Conservation (phyloP, 2,329 filamentous ascomycete species). For the Apiospora phragmitis region DNA sequence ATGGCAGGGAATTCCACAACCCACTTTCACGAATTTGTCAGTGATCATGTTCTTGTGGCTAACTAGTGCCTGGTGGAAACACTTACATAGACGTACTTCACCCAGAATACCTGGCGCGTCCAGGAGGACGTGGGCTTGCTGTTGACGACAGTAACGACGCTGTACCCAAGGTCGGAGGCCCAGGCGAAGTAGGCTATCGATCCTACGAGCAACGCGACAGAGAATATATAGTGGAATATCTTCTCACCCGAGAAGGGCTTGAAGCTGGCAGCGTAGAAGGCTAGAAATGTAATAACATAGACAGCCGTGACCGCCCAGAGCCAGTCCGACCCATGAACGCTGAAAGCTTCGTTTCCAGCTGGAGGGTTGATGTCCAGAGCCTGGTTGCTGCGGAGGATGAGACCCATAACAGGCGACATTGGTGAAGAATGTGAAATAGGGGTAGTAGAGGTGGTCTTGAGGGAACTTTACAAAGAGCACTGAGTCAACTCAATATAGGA, state of each 20-base stretch:
- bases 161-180: constrained; percentile 52
- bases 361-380: constrained; percentile 50
- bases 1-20: constrained; percentile 49
- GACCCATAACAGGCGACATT: constrained; percentile 18
- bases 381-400: constrained; percentile 39
- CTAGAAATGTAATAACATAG: constrained; percentile 47
- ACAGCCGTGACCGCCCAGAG: constrained; percentile 55
- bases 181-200: constrained; percentile 52
- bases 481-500: not conserved
- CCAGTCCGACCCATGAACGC: constrained; percentile 53
- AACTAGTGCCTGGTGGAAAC: not conserved
- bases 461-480: not conserved
- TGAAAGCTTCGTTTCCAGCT: constrained; percentile 38
- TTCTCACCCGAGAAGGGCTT: constrained; percentile 46
- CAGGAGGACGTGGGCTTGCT: not conserved
- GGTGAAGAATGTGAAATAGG: constrained; percentile 2
- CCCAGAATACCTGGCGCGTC: constrained; percentile 53
- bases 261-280: constrained; percentile 41
- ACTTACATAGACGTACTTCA: constrained; percentile 47
- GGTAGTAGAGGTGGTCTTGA: not conserved
- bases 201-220: constrained; percentile 48
- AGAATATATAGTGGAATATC: constrained; percentile 59
- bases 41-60: not conserved
- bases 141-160: constrained; percentile 34
- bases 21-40: constrained; percentile 27